These are phyloP conservation scores for Colletotrichum eleusines DNA, from an alignment of 2,329 filamentous ascomycete genomes.

Conservation along the genomic window DNA sequence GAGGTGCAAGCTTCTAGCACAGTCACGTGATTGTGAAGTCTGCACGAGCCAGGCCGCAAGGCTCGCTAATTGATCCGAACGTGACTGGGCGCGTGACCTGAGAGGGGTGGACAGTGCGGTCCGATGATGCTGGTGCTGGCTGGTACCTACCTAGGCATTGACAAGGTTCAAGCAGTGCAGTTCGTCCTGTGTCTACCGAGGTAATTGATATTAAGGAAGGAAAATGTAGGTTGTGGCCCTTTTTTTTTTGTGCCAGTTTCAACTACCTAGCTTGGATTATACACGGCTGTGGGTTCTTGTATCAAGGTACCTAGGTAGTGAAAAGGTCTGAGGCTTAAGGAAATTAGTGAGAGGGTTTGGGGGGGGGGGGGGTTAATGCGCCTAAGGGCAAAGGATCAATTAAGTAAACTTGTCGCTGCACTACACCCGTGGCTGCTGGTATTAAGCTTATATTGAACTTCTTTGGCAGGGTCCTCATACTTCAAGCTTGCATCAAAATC, in stretches of 20 bases:
- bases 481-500: neutral
- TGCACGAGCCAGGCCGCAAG: constrained; percentile 21
- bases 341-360: neutral
- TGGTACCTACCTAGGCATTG: no score
- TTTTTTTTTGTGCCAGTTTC: neutral
- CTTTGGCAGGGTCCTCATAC: neutral
- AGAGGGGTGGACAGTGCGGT: neutral
- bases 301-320: no score
- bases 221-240: fast-evolving
- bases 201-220: no score
- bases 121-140: no score
- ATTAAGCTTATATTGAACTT: neutral
- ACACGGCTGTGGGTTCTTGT: neutral
- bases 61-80: constrained; percentile 1
- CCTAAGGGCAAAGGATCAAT: neutral
- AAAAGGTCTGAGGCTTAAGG: neutral
- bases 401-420: neutral
- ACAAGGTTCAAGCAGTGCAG: neutral
- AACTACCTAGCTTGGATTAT: neutral
- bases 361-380: neutral
- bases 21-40: constrained; percentile 36
- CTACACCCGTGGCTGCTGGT: neutral
- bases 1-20: constrained; percentile 42
- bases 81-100: constrained; percentile 18
- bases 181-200: no score